phyloP scores from a whole-genome alignment of 1,284 basidiomycete genomes.

The Mycena sp. region DNA sequence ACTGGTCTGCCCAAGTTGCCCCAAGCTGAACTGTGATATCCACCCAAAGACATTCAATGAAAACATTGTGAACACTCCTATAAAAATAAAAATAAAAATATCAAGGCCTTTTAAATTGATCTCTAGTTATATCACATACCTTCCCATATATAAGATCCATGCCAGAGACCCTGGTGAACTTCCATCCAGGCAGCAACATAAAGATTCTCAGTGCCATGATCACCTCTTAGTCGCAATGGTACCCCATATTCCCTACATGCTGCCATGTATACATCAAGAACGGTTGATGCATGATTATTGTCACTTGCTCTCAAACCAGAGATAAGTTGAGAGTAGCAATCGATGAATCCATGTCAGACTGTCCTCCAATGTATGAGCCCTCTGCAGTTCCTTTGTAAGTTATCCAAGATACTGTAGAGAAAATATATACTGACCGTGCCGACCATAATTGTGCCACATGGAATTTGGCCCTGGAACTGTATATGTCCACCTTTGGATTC shows the following conservation, averaged over 20 bases:
- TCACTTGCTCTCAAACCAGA: slow-evolving; percentile 37
- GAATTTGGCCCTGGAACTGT: slow-evolving; percentile 10
- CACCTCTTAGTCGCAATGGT: slow-evolving; percentile 40
- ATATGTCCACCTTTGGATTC: background rate
- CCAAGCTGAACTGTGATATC: slow-evolving; percentile 40
- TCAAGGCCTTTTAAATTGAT: too few species aligned
- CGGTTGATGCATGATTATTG: slow-evolving; percentile 42
- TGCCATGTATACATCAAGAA: slow-evolving; percentile 37
- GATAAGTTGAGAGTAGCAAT: slow-evolving; percentile 42
- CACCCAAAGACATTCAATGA: slow-evolving; percentile 44
- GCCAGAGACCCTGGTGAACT: background rate
- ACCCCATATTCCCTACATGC: slow-evolving; percentile 32
- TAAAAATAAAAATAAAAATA: background rate
- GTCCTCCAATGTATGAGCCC: slow-evolving; percentile 42
- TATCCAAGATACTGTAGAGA: background rate
- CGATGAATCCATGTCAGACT: slow-evolving; percentile 44
- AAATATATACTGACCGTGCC: slow-evolving; percentile 36
- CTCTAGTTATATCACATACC: background rate
- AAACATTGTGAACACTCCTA: slow-evolving; percentile 30
- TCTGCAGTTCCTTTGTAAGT: slow-evolving; percentile 14
- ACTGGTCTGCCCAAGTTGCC: slow-evolving; percentile 36
- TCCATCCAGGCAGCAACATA: slow-evolving; percentile 20
- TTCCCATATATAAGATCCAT: background rate
- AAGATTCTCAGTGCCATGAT: slow-evolving; percentile 43
- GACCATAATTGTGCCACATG: slow-evolving; percentile 45